Evolutionary conservation across 257 asterid species (phyloP).

Genomic region (Mentha longifolia): DNA sequence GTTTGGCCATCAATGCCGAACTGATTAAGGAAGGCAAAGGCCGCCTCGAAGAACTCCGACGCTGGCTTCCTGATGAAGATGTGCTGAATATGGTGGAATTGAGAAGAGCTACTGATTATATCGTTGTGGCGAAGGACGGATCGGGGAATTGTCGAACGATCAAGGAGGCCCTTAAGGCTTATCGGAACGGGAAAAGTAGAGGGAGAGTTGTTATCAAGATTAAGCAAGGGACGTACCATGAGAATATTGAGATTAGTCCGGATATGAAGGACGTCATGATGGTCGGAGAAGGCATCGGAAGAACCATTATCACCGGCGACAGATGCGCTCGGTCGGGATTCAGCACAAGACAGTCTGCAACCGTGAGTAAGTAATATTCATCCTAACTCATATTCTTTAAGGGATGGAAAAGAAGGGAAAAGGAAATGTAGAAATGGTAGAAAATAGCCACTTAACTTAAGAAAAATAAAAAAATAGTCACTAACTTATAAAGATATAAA

Average conservation of each 20-base stretch:
- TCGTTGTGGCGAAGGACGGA: constrained; percentile 59
- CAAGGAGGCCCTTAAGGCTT: constrained; percentile 48
- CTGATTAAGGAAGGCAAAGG: neutral
- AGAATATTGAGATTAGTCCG: constrained; percentile 43
- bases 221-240: constrained; percentile 43
- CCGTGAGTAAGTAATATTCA: constrained; percentile 9
- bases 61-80: neutral
- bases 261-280: constrained; percentile 32
- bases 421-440: too few species aligned
- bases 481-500: too few species aligned
- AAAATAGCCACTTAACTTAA: too few species aligned
- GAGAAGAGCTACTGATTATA: too few species aligned
- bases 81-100: too few species aligned
- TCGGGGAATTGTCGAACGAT: constrained; percentile 48
- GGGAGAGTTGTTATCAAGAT: constrained; percentile 47
- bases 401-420: too few species aligned
- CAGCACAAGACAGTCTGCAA: constrained; percentile 22
- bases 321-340: neutral
- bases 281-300: constrained; percentile 31
- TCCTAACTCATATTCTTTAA: too few species aligned
- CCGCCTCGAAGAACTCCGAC: neutral
- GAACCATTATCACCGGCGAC: constrained; percentile 25
- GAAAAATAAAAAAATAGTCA: too few species aligned
- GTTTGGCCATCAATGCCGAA: neutral
- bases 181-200: constrained; percentile 21